Percentiles rank a stretch among this genome's conserved stretches.
These are phyloP conservation scores for Neltuma alba DNA, from an alignment of 306 rosid genomes.

Conservation along the genomic window DNA sequence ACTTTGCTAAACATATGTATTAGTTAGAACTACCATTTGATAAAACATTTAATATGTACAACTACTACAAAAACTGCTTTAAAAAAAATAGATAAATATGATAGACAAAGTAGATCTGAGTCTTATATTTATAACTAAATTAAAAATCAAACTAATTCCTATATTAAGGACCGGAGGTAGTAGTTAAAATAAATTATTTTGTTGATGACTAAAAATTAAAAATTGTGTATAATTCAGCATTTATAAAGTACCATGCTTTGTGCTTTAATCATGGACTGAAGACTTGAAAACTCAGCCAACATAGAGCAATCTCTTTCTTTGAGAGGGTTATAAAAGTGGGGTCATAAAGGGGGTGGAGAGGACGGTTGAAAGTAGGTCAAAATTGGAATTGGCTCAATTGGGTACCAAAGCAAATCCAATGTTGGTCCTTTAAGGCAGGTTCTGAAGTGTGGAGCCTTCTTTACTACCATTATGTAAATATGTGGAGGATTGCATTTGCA, in stretches of 20 bases:
- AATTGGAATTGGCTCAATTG: background rate
- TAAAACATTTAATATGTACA: too few species aligned
- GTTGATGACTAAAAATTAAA: background rate
- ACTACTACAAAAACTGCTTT: too few species aligned
- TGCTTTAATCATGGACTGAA: background rate
- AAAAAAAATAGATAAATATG: too few species aligned
- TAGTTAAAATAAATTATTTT: too few species aligned
- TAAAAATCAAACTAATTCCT: too few species aligned
- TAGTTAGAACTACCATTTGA: too few species aligned
- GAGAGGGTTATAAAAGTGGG: background rate
- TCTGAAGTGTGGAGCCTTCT: background rate
- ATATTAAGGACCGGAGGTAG: too few species aligned
- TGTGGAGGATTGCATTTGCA: background rate
- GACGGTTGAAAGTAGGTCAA: background rate
- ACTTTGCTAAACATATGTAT: too few species aligned
- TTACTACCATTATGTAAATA: background rate
- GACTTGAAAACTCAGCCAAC: too few species aligned
- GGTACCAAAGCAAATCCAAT: conserved; percentile 9
- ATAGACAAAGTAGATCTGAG: too few species aligned
- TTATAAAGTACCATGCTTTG: background rate
- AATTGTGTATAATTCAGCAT: background rate
- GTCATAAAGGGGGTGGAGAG: background rate
- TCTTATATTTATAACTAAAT: too few species aligned
- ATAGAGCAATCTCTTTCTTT: too few species aligned
- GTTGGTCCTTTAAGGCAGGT: background rate